Evolutionary conservation across 1,284 basidiomycete genomes (phyloP).

Genomic region (Cryptococcus maquisensis): DNA sequence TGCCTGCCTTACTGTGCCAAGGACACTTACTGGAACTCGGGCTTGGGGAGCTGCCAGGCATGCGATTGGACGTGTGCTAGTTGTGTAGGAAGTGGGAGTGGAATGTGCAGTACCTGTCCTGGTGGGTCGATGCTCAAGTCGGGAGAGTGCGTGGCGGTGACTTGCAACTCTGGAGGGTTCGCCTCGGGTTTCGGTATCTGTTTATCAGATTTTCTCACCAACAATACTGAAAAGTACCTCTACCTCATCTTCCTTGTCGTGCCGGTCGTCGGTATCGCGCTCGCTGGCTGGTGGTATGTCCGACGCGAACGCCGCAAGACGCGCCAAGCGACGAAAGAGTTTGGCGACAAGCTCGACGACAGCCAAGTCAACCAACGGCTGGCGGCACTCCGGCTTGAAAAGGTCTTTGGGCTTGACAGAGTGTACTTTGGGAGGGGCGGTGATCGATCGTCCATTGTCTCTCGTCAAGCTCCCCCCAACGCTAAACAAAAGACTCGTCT

Average conservation of each 20-base stretch:
- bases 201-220: slow-evolving; percentile 30
- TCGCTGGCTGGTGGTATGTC: slow-evolving; percentile 26
- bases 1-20: slow-evolving; percentile 44
- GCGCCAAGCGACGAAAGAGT: slow-evolving; percentile 32
- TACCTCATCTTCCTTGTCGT: slow-evolving; percentile 26
- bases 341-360: slow-evolving; percentile 34
- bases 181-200: slow-evolving; percentile 45
- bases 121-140: slow-evolving; percentile 26
- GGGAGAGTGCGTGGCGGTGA: slow-evolving; percentile 38
- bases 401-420: slow-evolving; percentile 28
- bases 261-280: slow-evolving; percentile 10
- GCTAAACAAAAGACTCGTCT: neutral
- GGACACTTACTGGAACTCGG: slow-evolving; percentile 37
- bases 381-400: slow-evolving; percentile 19
- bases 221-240: slow-evolving; percentile 4
- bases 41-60: slow-evolving; percentile 26
- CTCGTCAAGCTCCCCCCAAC: too few relatives aligned
- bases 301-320: slow-evolving; percentile 28
- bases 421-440: slow-evolving; percentile 2
- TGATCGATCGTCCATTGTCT: neutral
- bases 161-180: slow-evolving; percentile 26
- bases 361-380: slow-evolving; percentile 20
- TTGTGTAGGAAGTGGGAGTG: slow-evolving; percentile 29
- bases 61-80: slow-evolving; percentile 43
- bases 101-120: slow-evolving; percentile 45